Conservation (phyloP, 805 yeast species). For the Kluyveromyces aestuarii region DNA sequence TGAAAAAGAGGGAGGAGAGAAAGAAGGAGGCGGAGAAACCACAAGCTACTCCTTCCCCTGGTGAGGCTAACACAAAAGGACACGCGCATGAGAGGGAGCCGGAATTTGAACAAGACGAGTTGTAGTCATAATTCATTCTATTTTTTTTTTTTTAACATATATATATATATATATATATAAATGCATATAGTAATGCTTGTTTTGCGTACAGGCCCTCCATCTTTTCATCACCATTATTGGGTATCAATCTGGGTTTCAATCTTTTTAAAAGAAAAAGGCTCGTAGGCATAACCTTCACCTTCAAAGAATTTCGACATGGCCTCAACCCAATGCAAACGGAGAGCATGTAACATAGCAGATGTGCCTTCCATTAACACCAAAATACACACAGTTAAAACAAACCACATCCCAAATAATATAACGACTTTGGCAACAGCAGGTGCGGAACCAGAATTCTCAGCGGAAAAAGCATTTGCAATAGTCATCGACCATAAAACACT, state of each 20-base stretch:
- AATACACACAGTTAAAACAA: constrained; percentile 79
- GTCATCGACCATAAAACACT: constrained; percentile 97
- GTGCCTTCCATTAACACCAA: constrained; percentile 98
- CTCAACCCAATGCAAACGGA: constrained; percentile 98
- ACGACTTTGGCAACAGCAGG: constrained; percentile 69
- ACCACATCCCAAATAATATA: constrained; percentile 89
- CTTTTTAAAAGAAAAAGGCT: constrained; percentile 67
- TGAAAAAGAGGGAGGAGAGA: constrained; percentile 21
- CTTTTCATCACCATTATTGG: not conserved
- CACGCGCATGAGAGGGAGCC: not conserved
- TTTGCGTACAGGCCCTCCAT: not conserved
- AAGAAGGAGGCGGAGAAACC: constrained; percentile 9
- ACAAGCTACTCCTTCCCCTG: not conserved
- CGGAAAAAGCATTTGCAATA: constrained; percentile 63
- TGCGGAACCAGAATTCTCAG: constrained; percentile 37
- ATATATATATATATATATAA: not conserved
- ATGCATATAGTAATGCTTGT: not conserved
- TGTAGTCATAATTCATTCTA: not conserved
- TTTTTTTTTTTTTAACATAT: no score
- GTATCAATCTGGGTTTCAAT: constrained; percentile 4
- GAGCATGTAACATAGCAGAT: constrained; percentile 97
- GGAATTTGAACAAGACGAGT: constrained; percentile 7
- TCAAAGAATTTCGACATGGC: constrained; percentile 96
- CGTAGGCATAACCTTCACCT: constrained; percentile 90
- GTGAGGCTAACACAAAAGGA: not conserved